A percentile compares a stretch with the other conserved stretches of the same genome.
phyloP scores from a whole-genome alignment of 2,329 filamentous ascomycete species.

The Fusarium armeniacum region DNA sequence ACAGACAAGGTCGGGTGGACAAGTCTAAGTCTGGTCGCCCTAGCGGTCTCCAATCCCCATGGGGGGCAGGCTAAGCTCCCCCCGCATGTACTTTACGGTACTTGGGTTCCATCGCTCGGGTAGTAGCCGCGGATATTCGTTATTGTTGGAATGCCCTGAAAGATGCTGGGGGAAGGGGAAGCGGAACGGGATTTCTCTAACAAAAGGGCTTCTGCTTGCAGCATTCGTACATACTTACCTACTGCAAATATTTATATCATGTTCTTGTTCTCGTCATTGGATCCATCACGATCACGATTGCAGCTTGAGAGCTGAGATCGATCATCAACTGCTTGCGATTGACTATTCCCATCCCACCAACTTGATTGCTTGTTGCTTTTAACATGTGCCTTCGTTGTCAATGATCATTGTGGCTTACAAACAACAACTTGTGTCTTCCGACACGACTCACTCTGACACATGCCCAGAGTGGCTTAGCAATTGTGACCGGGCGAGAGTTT shows the following conservation, averaged over 20 bases:
- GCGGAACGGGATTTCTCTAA: not conserved
- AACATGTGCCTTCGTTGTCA: conserved; percentile 9
- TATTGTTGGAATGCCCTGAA: not conserved
- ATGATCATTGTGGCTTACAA: conserved; percentile 29
- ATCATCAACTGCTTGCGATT: conserved; percentile 20
- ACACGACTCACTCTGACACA: conserved; percentile 36
- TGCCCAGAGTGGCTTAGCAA: conserved; percentile 38
- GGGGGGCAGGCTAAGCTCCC: conserved; percentile 26
- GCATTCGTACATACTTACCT: not conserved
- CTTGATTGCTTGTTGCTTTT: conserved; percentile 17
- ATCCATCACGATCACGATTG: not conserved
- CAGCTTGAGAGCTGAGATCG: conserved; percentile 8
- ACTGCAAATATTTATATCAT: not conserved
- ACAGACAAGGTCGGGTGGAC: conserved; percentile 6
- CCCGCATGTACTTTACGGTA: conserved; percentile 34
- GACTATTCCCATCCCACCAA: not conserved
- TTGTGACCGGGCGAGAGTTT: conserved; percentile 8
- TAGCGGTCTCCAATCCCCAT: conserved; percentile 45
- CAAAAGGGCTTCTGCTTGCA: not conserved
- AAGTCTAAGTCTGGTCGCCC: conserved; percentile 13
- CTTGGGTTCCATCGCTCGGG: conserved; percentile 22
- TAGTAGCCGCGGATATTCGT: conserved; percentile 4
- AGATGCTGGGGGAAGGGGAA: conserved; percentile 12
- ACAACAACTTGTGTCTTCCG: conserved; percentile 9
- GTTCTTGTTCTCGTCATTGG: not conserved